phyloP scores from a whole-genome alignment of 768 basidiomycete genomes.

The Nidula microcarpa region DNA sequence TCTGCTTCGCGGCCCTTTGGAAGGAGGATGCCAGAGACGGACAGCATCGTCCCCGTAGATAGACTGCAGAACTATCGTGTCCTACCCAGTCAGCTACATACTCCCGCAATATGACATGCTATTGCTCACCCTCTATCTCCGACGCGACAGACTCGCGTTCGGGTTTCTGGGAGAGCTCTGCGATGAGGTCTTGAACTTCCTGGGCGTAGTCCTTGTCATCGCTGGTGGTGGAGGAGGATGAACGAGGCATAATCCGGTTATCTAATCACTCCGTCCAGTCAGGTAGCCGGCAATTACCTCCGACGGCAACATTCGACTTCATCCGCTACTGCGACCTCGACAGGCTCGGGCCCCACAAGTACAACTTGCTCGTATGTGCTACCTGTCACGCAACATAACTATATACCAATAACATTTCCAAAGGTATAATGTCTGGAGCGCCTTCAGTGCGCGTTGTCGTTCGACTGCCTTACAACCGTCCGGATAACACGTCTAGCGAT shows the following conservation, averaged over 20 bases:
- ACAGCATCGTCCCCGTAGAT: constrained; percentile 76
- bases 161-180: constrained; percentile 26
- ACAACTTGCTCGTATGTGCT: no score
- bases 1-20: constrained; percentile 9
- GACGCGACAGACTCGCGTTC: constrained; percentile 39
- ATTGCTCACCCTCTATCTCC: constrained; percentile 39
- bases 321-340: background rate
- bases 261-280: constrained; percentile 11
- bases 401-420: background rate
- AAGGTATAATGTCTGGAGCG: constrained; percentile 29
- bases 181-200: constrained; percentile 30
- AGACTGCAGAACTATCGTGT: constrained; percentile 62
- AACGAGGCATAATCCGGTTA: constrained; percentile 12
- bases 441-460: constrained; percentile 67
- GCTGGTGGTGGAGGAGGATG: constrained; percentile 18
- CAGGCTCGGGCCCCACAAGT: background rate
- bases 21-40: constrained; percentile 49
- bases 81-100: background rate
- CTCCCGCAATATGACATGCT: background rate
- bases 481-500: constrained; percentile 62
- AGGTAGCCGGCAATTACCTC: constrained; percentile 5
- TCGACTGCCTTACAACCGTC: constrained; percentile 74
- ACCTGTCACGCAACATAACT: no score
- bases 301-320: background rate
- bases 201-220: constrained; percentile 18